phyloP scores from a whole-genome alignment of 805 yeast species.

The Saturnispora gosingensis region DNA sequence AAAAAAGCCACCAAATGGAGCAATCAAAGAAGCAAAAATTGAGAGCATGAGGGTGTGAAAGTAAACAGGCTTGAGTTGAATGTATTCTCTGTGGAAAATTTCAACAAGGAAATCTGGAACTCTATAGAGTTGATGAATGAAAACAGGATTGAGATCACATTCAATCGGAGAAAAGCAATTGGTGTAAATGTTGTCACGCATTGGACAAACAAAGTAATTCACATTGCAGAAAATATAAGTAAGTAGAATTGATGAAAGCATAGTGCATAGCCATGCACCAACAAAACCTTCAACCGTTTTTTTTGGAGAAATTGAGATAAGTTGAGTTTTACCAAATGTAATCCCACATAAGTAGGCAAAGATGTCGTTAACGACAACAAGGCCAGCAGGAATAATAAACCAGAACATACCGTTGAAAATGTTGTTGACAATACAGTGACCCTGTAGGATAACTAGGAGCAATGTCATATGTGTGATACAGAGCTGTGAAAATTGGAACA shows the following conservation, averaged over 20 bases:
- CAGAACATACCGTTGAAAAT: constrained; percentile 86
- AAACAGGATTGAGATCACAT: constrained; percentile 87
- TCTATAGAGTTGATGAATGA: constrained; percentile 66
- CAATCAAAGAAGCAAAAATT: constrained; percentile 91
- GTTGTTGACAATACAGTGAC: constrained; percentile 84
- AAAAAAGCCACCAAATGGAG: constrained; percentile 98
- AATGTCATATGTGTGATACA: constrained; percentile 93
- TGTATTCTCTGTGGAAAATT: constrained; percentile 30
- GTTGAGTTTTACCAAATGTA: constrained; percentile 87
- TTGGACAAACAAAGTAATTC: constrained; percentile 83
- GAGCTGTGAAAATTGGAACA: constrained; percentile 88
- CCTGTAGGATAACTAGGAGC: constrained; percentile 83
- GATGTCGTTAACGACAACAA: constrained; percentile 90
- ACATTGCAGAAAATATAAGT: constrained; percentile 56
- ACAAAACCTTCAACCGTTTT: constrained; percentile 96
- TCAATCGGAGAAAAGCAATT: constrained; percentile 51
- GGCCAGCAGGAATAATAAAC: constrained; percentile 85
- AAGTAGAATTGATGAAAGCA: constrained; percentile 58
- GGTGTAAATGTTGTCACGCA: constrained; percentile 28
- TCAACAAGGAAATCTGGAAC: constrained; percentile 62
- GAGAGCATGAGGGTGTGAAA: constrained; percentile 82
- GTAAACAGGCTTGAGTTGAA: constrained; percentile 77
- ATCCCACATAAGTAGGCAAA: constrained; percentile 97
- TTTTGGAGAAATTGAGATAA: constrained; percentile 90
- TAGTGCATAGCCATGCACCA: constrained; percentile 96